Base-by-base conservation (phyloP, 1,284 basidiomycete genomes). In the Ceratobasidium theobromae region DNA sequence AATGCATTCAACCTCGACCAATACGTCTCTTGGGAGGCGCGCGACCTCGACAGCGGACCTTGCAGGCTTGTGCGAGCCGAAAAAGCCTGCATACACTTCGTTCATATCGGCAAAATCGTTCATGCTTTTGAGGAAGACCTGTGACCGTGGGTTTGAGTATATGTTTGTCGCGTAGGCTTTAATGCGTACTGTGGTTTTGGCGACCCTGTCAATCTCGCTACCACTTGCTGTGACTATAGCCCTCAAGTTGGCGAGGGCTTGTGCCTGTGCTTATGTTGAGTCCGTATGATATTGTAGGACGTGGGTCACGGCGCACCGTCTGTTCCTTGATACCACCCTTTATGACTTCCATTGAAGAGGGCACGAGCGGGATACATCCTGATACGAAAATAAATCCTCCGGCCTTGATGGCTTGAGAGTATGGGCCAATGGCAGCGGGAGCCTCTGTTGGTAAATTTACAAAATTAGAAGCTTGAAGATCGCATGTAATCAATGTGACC, bases 51-150 rank as follows among this genome's bases (percentile, higher is more conserved):
- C 91, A 57, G 91, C 88, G 21, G 93, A 95, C 69, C 96, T 83
- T 1, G 96, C 93, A 53, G 96, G 96, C 78, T 93, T 95, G 80
- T 95, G 90, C 57, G 85, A 81, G n/a, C 89, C 92, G 75, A 95
- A 96, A 77, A 89, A 88, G 64, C 82, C 80, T 49, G 83, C 83
- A 76, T 95, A 95, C 58, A 89, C 79, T 4, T 77, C 81, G 76
- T 98, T 99, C 75, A 98, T 87, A 62, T 83, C 80, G 12, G 76
- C 86, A 76, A 98, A 98, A 77, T 98, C 91, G 73, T 90, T 82
- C 93, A 98, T 96, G 72, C 84, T 80, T 76, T 96, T 93, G 74
- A 98, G 78, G 81, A 98, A 98, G 51, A 97, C 89, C 88, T 93
- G 68, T 14, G 28, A 8, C 16, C 11, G 14, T 11, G 18, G 21